Base-by-base conservation (phyloP, 352 stramenopile species). In the Elongisporangium anandrum region DNA sequence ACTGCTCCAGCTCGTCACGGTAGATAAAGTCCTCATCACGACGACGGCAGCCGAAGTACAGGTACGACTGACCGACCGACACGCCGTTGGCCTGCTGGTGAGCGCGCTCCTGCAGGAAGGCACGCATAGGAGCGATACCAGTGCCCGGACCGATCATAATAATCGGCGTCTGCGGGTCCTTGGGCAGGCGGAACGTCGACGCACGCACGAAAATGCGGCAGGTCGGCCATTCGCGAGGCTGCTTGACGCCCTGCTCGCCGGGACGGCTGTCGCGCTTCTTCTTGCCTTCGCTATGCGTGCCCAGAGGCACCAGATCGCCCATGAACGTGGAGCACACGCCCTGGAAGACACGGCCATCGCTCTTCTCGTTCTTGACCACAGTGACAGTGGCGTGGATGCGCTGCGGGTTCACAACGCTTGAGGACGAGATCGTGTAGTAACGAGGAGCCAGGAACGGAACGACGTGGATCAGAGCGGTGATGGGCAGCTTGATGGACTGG, bases 401-500 rank as follows among this genome's bases (percentile, higher is more conserved):
- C 50, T 91, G 85, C 5, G 96, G 94, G 69, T 97, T 88, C 3
- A 97, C 85, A 41, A 86, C 75, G 48, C 90, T 93, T 12, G 92
- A 99, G 4, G 96, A 99, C 29, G 94, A 97, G 65, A 99, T 99
- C 12, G 97, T 99, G 75, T 99, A 99, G 69, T 98, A 98, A 8
- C 97, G 89, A 17, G 97, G 95, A 66, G 97, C 77, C 20, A 99
- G 69, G 62, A 90, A 91, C 19, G 97, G 97, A 52, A 97, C 88
- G 20, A 99, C 61, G 56, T 97, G 76, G 26, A 94, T 73, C n/a
- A 99, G 72, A 51, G 97, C 94, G 41, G 79, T 66, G 16, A 93
- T 58, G 4, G 83, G 73, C 8, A 93, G 21, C 20, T 79, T 64
- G 17, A 96, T 57, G 1, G 84, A 92, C 16, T 50, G 45, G 58